Percentiles rank a stretch among this genome's conserved stretches.
Conservation (phyloP, 305 asterid genomes). For the Rubia occidens region DNA sequence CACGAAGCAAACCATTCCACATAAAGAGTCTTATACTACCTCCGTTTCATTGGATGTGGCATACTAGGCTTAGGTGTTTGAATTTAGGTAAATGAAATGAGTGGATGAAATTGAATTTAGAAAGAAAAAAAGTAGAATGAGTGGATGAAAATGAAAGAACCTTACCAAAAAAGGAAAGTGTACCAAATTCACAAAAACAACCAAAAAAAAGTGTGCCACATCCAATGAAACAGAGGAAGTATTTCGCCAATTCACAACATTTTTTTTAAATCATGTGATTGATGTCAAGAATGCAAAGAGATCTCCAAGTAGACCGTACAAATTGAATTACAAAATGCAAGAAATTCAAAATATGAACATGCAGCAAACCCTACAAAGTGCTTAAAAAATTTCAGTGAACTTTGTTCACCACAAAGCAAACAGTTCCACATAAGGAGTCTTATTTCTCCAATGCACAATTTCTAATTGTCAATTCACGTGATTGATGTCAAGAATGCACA, state of each 20-base stretch:
- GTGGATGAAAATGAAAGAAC: no score
- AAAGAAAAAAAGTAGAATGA: no score
- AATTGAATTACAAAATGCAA: constrained; percentile 1
- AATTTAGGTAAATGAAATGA: no score
- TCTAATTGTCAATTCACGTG: not conserved
- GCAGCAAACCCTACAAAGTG: not conserved
- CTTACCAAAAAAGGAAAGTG: no score
- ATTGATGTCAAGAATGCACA: constrained; percentile 38
- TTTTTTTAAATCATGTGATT: not conserved
- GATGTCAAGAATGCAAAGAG: constrained; percentile 45
- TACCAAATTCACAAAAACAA: no score
- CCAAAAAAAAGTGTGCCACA: no score
- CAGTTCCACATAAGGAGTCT: not conserved
- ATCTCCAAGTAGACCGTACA: constrained; percentile 46
- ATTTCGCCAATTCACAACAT: not conserved
- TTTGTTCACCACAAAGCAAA: not conserved
- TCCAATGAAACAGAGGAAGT: no score
- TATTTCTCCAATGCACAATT: not conserved
- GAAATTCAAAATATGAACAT: not conserved
- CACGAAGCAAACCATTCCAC: not conserved
- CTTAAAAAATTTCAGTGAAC: not conserved
- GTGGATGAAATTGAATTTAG: no score
- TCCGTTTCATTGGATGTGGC: no score
- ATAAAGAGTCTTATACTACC: not conserved
- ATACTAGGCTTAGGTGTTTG: no score